Evolutionary conservation across 305 asterid species (phyloP).

Genomic region (Fraxinus sp.): DNA sequence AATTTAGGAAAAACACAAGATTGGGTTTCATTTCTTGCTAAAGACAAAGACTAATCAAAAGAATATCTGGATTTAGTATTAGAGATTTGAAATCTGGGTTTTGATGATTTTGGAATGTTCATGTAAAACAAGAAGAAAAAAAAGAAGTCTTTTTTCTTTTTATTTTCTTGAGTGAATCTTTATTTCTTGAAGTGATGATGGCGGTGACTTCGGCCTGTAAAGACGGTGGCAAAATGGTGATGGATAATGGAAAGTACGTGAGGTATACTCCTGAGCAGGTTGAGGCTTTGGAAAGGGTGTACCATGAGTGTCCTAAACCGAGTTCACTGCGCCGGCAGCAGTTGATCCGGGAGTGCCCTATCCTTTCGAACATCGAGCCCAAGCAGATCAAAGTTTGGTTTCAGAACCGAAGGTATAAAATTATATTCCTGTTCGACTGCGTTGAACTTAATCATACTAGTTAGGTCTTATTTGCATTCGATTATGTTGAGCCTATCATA

Average conservation of each 20-base stretch:
- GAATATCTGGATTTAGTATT: neutral
- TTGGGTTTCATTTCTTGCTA: conserved; percentile 13
- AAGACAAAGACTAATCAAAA: conserved; percentile 1
- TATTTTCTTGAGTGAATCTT: conserved; percentile 18
- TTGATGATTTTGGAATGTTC: neutral
- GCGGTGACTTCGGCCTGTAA: conserved; percentile 73
- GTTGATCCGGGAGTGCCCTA: conserved; percentile 85
- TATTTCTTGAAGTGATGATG: conserved; percentile 61
- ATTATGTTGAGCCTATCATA: neutral
- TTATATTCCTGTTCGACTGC: neutral
- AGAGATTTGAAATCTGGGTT: neutral
- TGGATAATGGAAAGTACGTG: conserved; percentile 90
- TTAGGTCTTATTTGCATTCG: neutral
- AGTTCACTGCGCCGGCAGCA: conserved; percentile 91
- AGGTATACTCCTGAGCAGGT: conserved; percentile 99
- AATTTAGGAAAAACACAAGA: conserved; percentile 14
- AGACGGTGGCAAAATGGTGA: conserved; percentile 54
- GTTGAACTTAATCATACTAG: neutral
- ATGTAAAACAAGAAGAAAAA: neutral
- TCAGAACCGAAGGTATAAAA: conserved; percentile 79
- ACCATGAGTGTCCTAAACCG: conserved; percentile 94
- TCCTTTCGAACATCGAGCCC: conserved; percentile 89
- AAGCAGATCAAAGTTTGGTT: conserved; percentile 99
- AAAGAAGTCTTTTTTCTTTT: neutral
- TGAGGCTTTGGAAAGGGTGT: conserved; percentile 87